Evolutionary conservation across 2,329 filamentous ascomycete genomes (phyloP).

Genomic region (Fusarium duplospermum): DNA sequence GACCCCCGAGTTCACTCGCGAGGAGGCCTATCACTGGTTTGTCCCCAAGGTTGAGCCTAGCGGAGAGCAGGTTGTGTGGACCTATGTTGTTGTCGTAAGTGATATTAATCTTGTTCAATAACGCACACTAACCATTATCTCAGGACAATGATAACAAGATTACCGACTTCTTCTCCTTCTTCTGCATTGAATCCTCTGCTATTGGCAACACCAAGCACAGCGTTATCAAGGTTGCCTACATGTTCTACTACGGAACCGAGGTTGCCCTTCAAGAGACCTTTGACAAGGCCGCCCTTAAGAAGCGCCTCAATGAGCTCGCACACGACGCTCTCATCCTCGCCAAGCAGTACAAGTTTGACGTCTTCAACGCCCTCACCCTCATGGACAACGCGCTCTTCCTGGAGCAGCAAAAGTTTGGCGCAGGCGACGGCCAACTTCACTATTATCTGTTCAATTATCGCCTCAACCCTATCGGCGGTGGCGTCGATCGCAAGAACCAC

Average conservation of each 20-base stretch:
- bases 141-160: conserved; percentile 77
- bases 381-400: conserved; percentile 96
- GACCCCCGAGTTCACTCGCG: conserved; percentile 81
- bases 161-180: conserved; percentile 98
- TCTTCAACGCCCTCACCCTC: conserved; percentile 94
- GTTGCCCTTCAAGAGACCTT: conserved; percentile 72
- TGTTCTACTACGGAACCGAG: conserved; percentile 96
- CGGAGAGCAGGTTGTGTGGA: conserved; percentile 87
- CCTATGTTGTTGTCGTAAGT: conserved; percentile 85
- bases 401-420: conserved; percentile 92
- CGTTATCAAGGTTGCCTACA: conserved; percentile 88
- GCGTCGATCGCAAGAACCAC: conserved; percentile 82
- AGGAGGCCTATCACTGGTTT: conserved; percentile 91
- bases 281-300: conserved; percentile 72
- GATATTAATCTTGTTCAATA: too few relatives aligned
- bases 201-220: conserved; percentile 84
- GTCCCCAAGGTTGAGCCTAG: conserved; percentile 71
- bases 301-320: conserved; percentile 83
- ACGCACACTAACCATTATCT: neutral
- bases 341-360: conserved; percentile 87
- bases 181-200: conserved; percentile 91
- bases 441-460: conserved; percentile 99
- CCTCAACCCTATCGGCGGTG: conserved; percentile 84
- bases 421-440: conserved; percentile 93
- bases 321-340: conserved; percentile 89